A percentile compares a stretch with the other conserved stretches of the same genome.
These are phyloP conservation scores for Danielozyma ontarioensis DNA, from an alignment of 805 yeast species.

Conservation along the genomic window DNA sequence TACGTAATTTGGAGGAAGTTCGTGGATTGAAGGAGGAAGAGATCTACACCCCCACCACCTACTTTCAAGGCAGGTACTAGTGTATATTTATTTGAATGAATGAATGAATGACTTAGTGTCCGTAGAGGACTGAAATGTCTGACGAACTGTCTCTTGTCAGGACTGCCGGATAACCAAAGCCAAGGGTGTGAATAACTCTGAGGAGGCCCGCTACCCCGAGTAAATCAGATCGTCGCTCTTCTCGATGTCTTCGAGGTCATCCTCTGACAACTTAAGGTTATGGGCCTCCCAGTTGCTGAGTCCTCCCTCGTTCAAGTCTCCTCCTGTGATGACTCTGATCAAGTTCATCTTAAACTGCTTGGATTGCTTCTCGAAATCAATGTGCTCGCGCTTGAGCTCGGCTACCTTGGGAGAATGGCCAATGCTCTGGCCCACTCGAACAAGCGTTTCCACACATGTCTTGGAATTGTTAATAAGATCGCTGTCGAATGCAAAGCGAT, in stretches of 20 bases:
- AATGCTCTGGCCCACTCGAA: slow-evolving; percentile 86
- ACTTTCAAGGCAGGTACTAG: slow-evolving; percentile 15
- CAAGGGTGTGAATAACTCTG: no score
- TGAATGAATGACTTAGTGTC: no score
- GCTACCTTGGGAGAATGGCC: slow-evolving; percentile 59
- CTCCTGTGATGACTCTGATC: slow-evolving; percentile 56
- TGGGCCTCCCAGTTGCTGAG: slow-evolving; percentile 35
- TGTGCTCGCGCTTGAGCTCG: slow-evolving; percentile 46
- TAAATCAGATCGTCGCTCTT: not conserved
- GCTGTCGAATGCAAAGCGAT: slow-evolving; percentile 55
- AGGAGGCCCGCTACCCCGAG: no score
- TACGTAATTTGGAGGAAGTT: slow-evolving; percentile 25
- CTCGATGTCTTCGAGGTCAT: slow-evolving; percentile 16
- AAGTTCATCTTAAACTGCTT: slow-evolving; percentile 44
- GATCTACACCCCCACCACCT: slow-evolving; percentile 22
- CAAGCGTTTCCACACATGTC: slow-evolving; percentile 72
- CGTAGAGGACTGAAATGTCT: no score
- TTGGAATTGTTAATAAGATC: slow-evolving; percentile 68
- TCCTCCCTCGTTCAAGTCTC: slow-evolving; percentile 32
- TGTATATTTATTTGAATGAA: not conserved
- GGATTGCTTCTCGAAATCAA: slow-evolving; percentile 42
- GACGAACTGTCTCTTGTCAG: no score
- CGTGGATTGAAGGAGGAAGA: slow-evolving; percentile 23
- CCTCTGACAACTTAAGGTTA: slow-evolving; percentile 18
- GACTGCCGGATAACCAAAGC: no score